Base-by-base conservation (phyloP, 2,329 filamentous ascomycete genomes). In the Bertia moriformis region DNA sequence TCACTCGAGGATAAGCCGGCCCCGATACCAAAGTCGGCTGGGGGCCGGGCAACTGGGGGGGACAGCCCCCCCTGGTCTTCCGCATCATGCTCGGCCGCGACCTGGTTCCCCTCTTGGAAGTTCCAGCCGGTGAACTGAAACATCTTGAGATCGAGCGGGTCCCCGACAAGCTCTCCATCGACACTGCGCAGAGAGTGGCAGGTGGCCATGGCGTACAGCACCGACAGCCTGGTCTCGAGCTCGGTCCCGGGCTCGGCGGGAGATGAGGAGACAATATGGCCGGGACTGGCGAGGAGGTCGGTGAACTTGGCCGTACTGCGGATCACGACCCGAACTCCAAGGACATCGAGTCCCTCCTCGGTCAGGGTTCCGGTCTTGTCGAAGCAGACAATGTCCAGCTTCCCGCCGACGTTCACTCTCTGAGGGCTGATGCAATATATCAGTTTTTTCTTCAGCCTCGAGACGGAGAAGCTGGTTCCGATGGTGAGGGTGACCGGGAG, bases 341-440 rank as follows among this genome's bases (percentile, higher is more conserved):
- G 69, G 14, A 98, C 85, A 55, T 98, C 93, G 32, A 98, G 63
- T 0, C 91, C 91, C 56, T 98, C 91, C 58, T 96, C 91, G 0
- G 91, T 98, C 40, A 98, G 64, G 0, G 91, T 98, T n/a, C 91
- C 91, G 0, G 91, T 98, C 62, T 98, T 98, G 61, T 98, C 91
- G 46, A 98, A 98, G 59, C 89, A 95, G 61, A 98, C 83, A 10
- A 96, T 75, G 53, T 98, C 91, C 3, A 98, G 64, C 58, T 96
- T 96, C 38, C 93, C 91, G n/a, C 85, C 91, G 4, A 98, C 87
- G 51, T 96, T 98, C 41, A 98, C 89, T 50, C 91, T 75, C 52
- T 96, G 91, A 0, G 93, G 91, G 47, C 89, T 96, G 51, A 96
- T 98, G 53, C 91, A 98, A 53, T 93, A 98, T 27, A 98, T 95